Evolutionary conservation across 139 green algal genomes (phyloP), one percentile per base, ranked within the genome.

Genomic region (Gonium pectorale): DNA sequence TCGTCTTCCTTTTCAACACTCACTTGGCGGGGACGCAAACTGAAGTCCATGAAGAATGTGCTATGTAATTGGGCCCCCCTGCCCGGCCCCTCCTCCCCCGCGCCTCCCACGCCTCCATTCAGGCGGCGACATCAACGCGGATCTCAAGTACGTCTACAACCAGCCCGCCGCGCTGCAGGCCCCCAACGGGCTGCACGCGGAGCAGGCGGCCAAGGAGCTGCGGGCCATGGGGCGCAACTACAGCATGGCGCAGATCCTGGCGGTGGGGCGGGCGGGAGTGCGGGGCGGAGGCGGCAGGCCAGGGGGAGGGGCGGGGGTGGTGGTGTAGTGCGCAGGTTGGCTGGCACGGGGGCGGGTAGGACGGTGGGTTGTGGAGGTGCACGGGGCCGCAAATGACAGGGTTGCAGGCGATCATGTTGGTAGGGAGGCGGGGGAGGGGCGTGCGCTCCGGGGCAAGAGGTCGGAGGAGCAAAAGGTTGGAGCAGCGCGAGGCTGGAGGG

Each of bases 161-260:
- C 52, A 85, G 62, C 64, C 41, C 5, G 46, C 49, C 67, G 33
- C 51, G 52, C 40, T 67, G 35, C 49, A n/a, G 29, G 60, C 54
- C 4, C 52, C 83, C 5, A 54, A 68, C 27, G 87, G 87, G 31
- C 29, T 86, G 0, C 66, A 69, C 27, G 71, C 82, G 59, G 79
- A 89, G 35, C 67, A 91, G 38, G 90, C 92, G 3, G 24, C 74
- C 11, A 33, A 0, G 17, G 79, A 75, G 79, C 79, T 85, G 64
- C 63, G 38, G 31, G 6, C 11, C 64, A 85, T 85, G 63, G 79
- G 79, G 44, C 60, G 79, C 33, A 67, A 77, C 79, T 77, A 78
- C 79, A 78, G 33, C 13, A 27, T 40, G 24, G 13, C 54, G 64
- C 64, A 85, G 35, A 26, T 77, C 5, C n/a, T 60, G 17, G 2